Base-by-base conservation (phyloP, 306 rosid genomes). In the Rosa multiflora region DNA sequence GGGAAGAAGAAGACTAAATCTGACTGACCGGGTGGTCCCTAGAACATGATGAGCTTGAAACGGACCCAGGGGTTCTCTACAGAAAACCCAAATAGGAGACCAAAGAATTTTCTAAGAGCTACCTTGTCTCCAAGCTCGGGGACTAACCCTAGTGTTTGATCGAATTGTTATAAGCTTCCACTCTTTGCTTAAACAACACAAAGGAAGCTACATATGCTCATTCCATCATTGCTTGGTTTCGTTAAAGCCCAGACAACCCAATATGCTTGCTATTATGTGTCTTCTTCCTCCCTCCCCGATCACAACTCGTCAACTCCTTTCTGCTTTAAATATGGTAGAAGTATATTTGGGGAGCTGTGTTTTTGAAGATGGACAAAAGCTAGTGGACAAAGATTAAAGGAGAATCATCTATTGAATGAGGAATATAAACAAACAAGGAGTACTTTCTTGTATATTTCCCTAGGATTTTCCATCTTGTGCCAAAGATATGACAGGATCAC, bases 81-180 rank as follows among this genome's bases (percentile, higher is more conserved):
- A 67, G 61, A 13, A 69, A 73, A 71, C 86, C 82, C 83, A 59
- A 40, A 48, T 80, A 80, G 85, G 82, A 85, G 87, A 87, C 88
- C 87, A 85, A 7, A 21, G 11, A 75, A 46, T 75, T 78, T 67
- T 80, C 40, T 32, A 82, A 61, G 67, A 67, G 42, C 77, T 64
- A 76, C 80, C 78, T 78, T 87, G 90, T 87, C 90, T 74, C 87
- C 77, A 63, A 72, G 62, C 74, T 80, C 73, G 70, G 58, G 70
- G 74, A 75, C 49, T 29, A 53, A 64, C 44, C 80, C 70, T 76
- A 32, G 78, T 40, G 63, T 77, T 44, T 43, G 53, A 74, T 62
- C 47, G 43, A 71, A 56, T 10, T 39, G 9, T 73, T 32, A 18
- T 51, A 40, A 10, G 53, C 44, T 46, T 76, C 64, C 46, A 52